These are phyloP conservation scores for Claviceps pusilla DNA, from an alignment of 2,329 filamentous ascomycete genomes.

Conservation along the genomic window DNA sequence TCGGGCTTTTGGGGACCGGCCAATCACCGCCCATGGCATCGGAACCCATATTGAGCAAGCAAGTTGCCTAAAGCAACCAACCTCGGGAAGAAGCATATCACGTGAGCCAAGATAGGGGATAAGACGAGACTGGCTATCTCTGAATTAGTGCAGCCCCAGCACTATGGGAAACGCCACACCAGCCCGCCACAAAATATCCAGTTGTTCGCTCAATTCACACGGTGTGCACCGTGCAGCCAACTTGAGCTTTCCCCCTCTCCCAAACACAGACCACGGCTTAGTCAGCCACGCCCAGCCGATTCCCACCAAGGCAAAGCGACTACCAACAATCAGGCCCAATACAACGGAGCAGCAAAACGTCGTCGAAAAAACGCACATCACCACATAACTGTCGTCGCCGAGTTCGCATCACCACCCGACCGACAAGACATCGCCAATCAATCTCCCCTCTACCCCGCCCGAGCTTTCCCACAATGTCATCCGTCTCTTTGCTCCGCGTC, in stretches of 20 bases:
- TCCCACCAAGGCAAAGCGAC: slow-evolving; percentile 12
- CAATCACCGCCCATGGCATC: neutral
- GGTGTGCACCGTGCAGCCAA: slow-evolving; percentile 13
- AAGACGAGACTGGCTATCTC: neutral
- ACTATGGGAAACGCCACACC: neutral
- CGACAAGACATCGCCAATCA: neutral
- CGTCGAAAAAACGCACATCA: slow-evolving; percentile 11
- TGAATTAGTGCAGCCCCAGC: neutral
- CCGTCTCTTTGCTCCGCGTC: slow-evolving; percentile 53
- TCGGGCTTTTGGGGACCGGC: neutral
- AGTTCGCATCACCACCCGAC: slow-evolving; percentile 4
- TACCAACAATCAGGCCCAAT: slow-evolving; percentile 6
- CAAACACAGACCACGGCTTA: slow-evolving; percentile 14
- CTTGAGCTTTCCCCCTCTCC: neutral
- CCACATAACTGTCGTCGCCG: slow-evolving; percentile 4
- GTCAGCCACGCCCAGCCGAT: slow-evolving; percentile 16
- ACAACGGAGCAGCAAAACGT: slow-evolving; percentile 13
- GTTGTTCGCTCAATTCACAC: neutral
- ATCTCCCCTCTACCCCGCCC: slow-evolving; percentile 4
- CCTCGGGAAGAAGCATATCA: neutral
- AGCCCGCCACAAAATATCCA: neutral
- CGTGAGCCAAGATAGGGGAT: neutral
- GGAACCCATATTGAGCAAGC: neutral
- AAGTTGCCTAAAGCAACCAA: no score
- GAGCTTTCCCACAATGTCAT: slow-evolving; percentile 38